Conservation (phyloP, 73 alveolate species). For the Tetrahymena malaccensis region DNA sequence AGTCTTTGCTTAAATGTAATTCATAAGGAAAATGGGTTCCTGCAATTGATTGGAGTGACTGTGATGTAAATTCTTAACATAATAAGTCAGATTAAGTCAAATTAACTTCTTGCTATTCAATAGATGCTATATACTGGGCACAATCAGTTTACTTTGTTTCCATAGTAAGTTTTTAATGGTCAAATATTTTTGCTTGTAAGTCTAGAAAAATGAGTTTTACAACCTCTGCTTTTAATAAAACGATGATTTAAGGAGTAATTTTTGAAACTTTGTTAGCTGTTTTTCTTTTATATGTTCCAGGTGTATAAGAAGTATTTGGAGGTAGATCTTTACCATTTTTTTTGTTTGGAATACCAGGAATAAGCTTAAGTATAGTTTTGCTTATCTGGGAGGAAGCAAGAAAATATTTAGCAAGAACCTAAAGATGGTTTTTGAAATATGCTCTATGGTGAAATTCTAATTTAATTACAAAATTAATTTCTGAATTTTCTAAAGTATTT, state of each 20-base stretch:
- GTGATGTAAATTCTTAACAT: neutral
- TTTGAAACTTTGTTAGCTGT: conserved; percentile 1
- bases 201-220: conserved; percentile 28
- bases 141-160: neutral
- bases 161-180: neutral
- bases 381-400: conserved; percentile 34
- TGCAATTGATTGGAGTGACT: conserved; percentile 10
- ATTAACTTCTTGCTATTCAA: conserved; percentile 4
- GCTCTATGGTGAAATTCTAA: neutral
- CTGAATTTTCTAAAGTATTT: too few relatives aligned
- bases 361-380: neutral
- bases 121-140: conserved; percentile 13
- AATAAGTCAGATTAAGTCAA: neutral
- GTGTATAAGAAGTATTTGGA: conserved; percentile 33
- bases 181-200: conserved; percentile 17
- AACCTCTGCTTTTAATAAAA: neutral
- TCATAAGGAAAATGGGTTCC: conserved; percentile 6
- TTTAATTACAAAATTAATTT: too few relatives aligned
- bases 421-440: neutral
- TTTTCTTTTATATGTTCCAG: conserved; percentile 25
- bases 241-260: conserved; percentile 23
- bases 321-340: conserved; percentile 33
- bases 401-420: conserved; percentile 30
- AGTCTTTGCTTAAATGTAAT: neutral
- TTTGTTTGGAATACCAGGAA: conserved; percentile 32